Conservation (phyloP, 202 grass and related monocot species). For the Hordeum pubiflorum region DNA sequence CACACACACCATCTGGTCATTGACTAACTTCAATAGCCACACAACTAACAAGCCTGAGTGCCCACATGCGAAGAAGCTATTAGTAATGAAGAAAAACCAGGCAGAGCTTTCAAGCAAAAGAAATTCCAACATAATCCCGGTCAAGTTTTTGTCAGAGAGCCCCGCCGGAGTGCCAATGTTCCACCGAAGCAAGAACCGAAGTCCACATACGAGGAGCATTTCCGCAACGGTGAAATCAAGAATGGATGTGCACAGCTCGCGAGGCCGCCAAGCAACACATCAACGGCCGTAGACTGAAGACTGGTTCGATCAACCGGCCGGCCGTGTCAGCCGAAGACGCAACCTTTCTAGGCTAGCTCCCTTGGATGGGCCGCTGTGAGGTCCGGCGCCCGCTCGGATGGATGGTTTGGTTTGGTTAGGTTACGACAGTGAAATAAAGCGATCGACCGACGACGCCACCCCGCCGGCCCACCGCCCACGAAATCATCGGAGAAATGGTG, state of each 20-base stretch:
- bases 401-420: slow-evolving; percentile 28
- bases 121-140: background rate
- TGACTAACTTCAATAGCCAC: background rate
- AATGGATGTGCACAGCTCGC: background rate
- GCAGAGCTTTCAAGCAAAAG: background rate
- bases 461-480: background rate
- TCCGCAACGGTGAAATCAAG: slow-evolving; percentile 6
- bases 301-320: background rate
- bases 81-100: background rate
- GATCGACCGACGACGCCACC: background rate
- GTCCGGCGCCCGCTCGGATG: background rate
- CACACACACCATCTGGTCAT: background rate
- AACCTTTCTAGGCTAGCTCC: background rate
- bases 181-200: background rate
- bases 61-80: background rate
- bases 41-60: background rate
- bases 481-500: background rate
- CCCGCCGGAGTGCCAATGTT: background rate
- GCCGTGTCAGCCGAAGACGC: background rate
- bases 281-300: background rate
- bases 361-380: background rate
- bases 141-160: too few relatives aligned
- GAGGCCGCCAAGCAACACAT: background rate
- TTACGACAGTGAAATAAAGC: slow-evolving; percentile 33
- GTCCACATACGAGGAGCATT: background rate